Conservation (phyloP, 345 rosid species). For the Citrus reticulata region DNA sequence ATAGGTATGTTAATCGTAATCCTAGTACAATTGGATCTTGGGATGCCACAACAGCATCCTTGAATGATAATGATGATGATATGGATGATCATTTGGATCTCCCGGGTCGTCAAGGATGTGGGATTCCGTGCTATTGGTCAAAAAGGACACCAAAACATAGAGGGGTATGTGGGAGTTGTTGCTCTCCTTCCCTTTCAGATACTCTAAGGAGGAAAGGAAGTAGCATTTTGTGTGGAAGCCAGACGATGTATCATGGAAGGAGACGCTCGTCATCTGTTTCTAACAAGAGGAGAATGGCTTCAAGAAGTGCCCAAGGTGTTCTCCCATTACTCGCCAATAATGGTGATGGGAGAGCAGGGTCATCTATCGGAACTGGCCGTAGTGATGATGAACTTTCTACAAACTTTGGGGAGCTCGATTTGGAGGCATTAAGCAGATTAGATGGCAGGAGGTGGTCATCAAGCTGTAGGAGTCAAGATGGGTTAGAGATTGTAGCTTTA, state of each 20-base stretch:
- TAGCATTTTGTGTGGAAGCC: slow-evolving; percentile 75
- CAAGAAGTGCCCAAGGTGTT: slow-evolving; percentile 65
- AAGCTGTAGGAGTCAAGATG: slow-evolving; percentile 87
- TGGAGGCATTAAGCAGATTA: slow-evolving; percentile 97
- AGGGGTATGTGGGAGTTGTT: slow-evolving; percentile 69
- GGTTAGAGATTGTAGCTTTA: slow-evolving; percentile 55
- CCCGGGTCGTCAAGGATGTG: slow-evolving; percentile 87
- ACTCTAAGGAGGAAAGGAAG: slow-evolving; percentile 83
- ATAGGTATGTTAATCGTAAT: slow-evolving; percentile 46
- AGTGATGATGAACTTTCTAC: slow-evolving; percentile 93
- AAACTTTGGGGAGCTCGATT: slow-evolving; percentile 86
- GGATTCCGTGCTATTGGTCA: slow-evolving; percentile 93
- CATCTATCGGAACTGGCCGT: slow-evolving; percentile 63
- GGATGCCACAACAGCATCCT: slow-evolving; percentile 84
- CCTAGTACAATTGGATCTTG: slow-evolving; percentile 83
- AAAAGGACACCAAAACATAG: slow-evolving; percentile 74
- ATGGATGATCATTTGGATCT: slow-evolving; percentile 75
- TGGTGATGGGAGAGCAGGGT: slow-evolving; percentile 67
- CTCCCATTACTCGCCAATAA: slow-evolving; percentile 72
- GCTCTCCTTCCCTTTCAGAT: slow-evolving; percentile 90
- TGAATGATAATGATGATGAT: slow-evolving; percentile 73
- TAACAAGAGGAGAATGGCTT: slow-evolving; percentile 46
- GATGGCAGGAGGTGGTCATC: slow-evolving; percentile 96
- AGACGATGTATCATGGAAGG: slow-evolving; percentile 50
- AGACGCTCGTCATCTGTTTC: slow-evolving; percentile 43